Base-by-base conservation (phyloP, 2,329 filamentous ascomycete genomes). In the Cryphonectria parasitica region DNA sequence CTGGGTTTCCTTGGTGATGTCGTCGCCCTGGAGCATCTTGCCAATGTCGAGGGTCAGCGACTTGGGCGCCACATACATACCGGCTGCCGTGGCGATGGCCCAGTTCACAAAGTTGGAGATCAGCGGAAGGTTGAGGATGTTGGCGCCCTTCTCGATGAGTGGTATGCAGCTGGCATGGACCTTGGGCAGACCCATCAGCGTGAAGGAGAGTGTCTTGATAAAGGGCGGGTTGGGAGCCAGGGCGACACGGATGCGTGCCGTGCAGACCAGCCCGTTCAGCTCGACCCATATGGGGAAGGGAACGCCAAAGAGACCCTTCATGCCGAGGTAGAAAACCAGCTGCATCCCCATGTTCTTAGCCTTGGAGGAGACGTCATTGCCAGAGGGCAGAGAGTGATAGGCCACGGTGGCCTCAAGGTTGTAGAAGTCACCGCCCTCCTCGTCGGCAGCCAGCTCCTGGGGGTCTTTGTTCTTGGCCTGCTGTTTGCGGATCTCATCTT, bases 81-180 rank as follows among this genome's bases (percentile, higher is more conserved):
- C 92, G 2, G 92, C 92, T 0, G 95, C 94, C 0, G 96, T 90
- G 52, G 90, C 90, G 75, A 98, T 97, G 6, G 95, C 94, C 82
- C 95, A 97, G 81, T 98, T 97, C 80, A 98, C 95, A 78, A 99
- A 98, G 76, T 97, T 97, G 19, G 93, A 97, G 76, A 98, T 98
- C 52, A 98, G 80, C 0, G 95, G 95, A 13, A 98, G 83, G 75
- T 98, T 97, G 36, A 98, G 84, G 62, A 98, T 90, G 75, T 98
- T 98, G 72, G 97, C 90, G 2, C 94, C 95, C 74, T 90, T 91
- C 78, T 96, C 90, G n/a, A 98, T 81, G 91, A 98, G 96, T 0
- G 96, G 96, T 19, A 94, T 91, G 77, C 95, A 98, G 1, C 94
- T 93, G 22, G 95, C 95, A 76, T 92, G 88, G 4, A 98, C 91